A percentile compares a stretch with the other conserved stretches of the same genome.
phyloP scores from a whole-genome alignment of 2,329 filamentous ascomycete species.

The Talaromyces atroroseus region DNA sequence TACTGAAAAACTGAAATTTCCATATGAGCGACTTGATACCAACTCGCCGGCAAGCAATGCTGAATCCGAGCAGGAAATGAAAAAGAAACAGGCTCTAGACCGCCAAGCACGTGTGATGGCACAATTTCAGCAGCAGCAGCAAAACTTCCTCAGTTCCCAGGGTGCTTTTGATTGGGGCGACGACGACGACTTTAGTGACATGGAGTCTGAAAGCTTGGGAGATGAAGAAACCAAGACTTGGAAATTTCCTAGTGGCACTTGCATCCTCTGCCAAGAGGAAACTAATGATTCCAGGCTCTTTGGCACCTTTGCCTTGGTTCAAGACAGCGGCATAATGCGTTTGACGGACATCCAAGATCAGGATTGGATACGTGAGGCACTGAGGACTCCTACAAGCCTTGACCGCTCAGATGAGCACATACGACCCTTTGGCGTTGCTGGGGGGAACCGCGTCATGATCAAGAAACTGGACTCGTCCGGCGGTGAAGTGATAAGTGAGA shows the following conservation, averaged over 20 bases:
- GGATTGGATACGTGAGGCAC: conserved; percentile 78
- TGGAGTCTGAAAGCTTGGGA: conserved; percentile 45
- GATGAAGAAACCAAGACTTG: conserved; percentile 67
- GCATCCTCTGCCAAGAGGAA: conserved; percentile 94
- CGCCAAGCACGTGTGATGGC: conserved; percentile 94
- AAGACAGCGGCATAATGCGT: conserved; percentile 77
- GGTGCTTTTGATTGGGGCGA: conserved; percentile 85
- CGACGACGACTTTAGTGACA: conserved; percentile 68
- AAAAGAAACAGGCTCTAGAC: conserved; percentile 85
- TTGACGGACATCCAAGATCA: conserved; percentile 77
- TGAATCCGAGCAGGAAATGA: conserved; percentile 60
- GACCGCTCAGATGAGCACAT: conserved; percentile 78
- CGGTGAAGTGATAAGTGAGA: conserved; percentile 64
- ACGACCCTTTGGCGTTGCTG: conserved; percentile 84
- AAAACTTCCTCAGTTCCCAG: conserved; percentile 87
- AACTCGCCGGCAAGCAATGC: conserved; percentile 68
- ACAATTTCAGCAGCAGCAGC: conserved; percentile 95
- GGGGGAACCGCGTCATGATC: conserved; percentile 74
- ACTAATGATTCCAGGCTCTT: conserved; percentile 84
- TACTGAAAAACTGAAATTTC: conserved; percentile 54
- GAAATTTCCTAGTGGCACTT: conserved; percentile 89
- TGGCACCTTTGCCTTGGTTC: conserved; percentile 87
- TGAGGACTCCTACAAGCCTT: conserved; percentile 70
- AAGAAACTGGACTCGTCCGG: conserved; percentile 71
- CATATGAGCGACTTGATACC: conserved; percentile 73